Evolutionary conservation across 441 rosid species (phyloP).

Genomic region (Bocquillonia castaneifolia): DNA sequence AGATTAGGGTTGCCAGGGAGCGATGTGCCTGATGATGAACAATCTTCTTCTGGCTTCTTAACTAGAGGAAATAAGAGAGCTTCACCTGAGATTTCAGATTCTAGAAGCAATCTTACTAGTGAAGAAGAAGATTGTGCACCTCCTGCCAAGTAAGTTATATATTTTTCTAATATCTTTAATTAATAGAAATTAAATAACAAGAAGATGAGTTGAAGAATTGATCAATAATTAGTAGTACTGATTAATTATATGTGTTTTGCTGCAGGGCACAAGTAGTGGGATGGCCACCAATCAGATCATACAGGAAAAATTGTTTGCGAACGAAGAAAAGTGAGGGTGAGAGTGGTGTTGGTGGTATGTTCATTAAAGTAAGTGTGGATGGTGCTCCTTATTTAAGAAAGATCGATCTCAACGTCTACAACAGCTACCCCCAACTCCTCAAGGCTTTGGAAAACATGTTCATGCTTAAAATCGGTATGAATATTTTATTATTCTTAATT

Average conservation of each 20-base stretch:
- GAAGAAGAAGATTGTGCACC: slow-evolving; percentile 24
- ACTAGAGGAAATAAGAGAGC: slow-evolving; percentile 53
- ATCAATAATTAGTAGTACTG: not conserved
- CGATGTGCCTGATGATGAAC: slow-evolving; percentile 32
- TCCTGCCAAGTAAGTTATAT: slow-evolving; percentile 31
- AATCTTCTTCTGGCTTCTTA: slow-evolving; percentile 17
- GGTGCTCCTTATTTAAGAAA: slow-evolving; percentile 86
- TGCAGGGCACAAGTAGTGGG: slow-evolving; percentile 75
- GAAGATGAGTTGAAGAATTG: not conserved
- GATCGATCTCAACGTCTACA: slow-evolving; percentile 61
- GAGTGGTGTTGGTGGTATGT: slow-evolving; percentile 38
- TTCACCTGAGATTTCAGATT: slow-evolving; percentile 27
- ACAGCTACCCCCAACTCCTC: slow-evolving; percentile 56
- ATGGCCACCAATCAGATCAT: slow-evolving; percentile 81
- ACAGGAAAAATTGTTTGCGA: slow-evolving; percentile 51
- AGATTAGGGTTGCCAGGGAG: slow-evolving; percentile 74
- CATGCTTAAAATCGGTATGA: slow-evolving; percentile 57
- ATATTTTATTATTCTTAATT: not conserved
- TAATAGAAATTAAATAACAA: slow-evolving; percentile 20
- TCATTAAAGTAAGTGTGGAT: slow-evolving; percentile 75
- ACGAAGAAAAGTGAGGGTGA: slow-evolving; percentile 44
- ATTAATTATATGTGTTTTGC: not conserved
- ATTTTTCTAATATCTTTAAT: not conserved
- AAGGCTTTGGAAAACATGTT: slow-evolving; percentile 65
- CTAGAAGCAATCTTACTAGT: slow-evolving; percentile 19